Base-by-base conservation (phyloP, 1,284 basidiomycete genomes). In the Apiotrichum porosum region DNA sequence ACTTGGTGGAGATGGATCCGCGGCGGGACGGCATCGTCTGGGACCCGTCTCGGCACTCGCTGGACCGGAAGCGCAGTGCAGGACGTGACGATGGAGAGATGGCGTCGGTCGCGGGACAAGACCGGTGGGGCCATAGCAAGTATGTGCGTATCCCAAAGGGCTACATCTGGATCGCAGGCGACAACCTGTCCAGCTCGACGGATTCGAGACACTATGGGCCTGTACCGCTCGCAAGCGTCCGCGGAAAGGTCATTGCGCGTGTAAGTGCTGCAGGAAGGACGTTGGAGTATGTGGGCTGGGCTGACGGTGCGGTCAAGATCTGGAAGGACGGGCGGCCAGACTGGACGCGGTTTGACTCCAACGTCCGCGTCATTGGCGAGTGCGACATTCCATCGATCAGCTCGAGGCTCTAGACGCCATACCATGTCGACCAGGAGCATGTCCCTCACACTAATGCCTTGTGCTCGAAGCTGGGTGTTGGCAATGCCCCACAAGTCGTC, bases 121-220 rank as follows among this genome's bases (percentile, higher is more conserved):
- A 22, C 18, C 17, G 30, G 18, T 41, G 39, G 39, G 39, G 39
- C 2, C 30, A 41, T 19, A 31, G 37, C 22, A 48, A 44, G n/a
- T 42, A 24, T 12, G 22, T 88, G 15, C 68, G 83, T 23, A 74
- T 93, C 9, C 88, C 90, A 2, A 80, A 80, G 60, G 88, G 88
- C 2, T 86, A 92, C 69, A 71, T 97, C n/a, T 98, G 93, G 93
- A 77, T 95, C 36, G 81, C 79, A 23, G 94, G 94, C 13, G 94
- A 98, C 75, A 98, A 98, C 61, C 76, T 86, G 48, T 77, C 80
- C 24, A 81, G 80, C 59, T 92, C 89, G 36, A 82, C 83, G 9
- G 94, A 97, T 72, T 97, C 91, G 23, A 79, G 93, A 48, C 75
- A 79, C 35, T 97, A 97, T 72, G 94, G 94, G 0, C 93, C 94